Conservation (phyloP, 345 rosid species). For the Euphorbia peplus region DNA sequence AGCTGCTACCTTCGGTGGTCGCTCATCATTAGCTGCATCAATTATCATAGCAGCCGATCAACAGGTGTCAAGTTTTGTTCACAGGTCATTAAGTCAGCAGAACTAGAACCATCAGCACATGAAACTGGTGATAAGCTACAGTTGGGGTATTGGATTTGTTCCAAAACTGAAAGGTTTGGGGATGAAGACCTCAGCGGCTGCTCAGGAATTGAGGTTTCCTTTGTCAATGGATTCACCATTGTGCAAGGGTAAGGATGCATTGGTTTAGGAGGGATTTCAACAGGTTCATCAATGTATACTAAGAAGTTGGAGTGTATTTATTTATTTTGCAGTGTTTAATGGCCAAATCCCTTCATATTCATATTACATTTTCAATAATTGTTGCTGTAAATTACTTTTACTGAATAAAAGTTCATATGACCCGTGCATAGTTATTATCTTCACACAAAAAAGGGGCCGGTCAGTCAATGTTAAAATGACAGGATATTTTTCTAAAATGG, state of each 20-base stretch:
- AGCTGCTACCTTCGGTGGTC: conserved; percentile 32
- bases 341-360: too few species aligned
- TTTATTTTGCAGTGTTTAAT: too few species aligned
- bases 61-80: conserved; percentile 18
- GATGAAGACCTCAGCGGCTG: conserved; percentile 9
- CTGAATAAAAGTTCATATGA: too few species aligned
- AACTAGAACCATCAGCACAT: conserved; percentile 21
- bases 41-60: conserved; percentile 11
- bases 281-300: too few species aligned
- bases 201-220: conserved; percentile 5
- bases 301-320: too few species aligned
- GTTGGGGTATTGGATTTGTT: conserved; percentile 39
- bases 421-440: too few species aligned
- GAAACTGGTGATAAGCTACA: conserved; percentile 53
- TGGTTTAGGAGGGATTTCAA: conserved; percentile 38
- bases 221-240: conserved; percentile 3
- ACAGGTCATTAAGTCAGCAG: conserved; percentile 16
- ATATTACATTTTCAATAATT: too few species aligned
- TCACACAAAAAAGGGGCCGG: too few species aligned
- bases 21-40: conserved; percentile 29
- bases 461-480: too few species aligned
- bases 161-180: conserved; percentile 15
- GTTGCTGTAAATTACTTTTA: too few species aligned
- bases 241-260: conserved; percentile 35
- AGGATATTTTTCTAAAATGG: too few species aligned